Base-by-base conservation (phyloP, 1,284 basidiomycete genomes). In the Leccinum angustisporum region DNA sequence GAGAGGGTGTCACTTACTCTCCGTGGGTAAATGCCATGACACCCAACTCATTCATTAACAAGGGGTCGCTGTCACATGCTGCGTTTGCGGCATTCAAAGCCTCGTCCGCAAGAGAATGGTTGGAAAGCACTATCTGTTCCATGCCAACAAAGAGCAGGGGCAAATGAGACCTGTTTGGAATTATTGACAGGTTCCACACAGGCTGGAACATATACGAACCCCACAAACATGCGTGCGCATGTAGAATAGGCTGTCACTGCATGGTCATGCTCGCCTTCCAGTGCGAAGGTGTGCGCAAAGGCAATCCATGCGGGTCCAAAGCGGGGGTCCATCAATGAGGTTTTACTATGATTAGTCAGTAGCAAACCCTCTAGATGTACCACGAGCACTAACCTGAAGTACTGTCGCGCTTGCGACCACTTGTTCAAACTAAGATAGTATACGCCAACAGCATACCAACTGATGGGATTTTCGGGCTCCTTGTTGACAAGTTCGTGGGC, bases 201-300 rank as follows among this genome's bases (percentile, higher is more conserved):
- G 48, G 31, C 30, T 31, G 50, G 40, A 38, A 59, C 21, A 31
- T 21, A 46, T 11, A 75, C 86, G 61, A 72, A 95, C 92, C 95
- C 95, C 59, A 90, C 92, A 72, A 98, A 98, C 79, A 98, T 89
- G 34, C 96, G 82, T 2, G 95, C 92, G 56, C 94, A 95, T 0
- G 97, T 99, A 13, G 95, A 97, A 77, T 99, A 99, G 1, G 97
- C 96, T 0, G 95, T 98, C 53, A 99, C 93, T 1, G 97, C 97
- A 72, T 98, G 95, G 70, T 99, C 97, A 78, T 97, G 96, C 75
- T 99, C 97, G 16, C 97, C 96, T 75, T 99, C 97, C 64, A 94
- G 82, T 1, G 97, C 94, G 78, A 98, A 98, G 0, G 95, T 95
- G 78, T 99, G 97, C 2, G 92, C 97, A 75, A 98, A 99, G 1